Percentiles rank a stretch among this genome's conserved stretches.
Evolutionary conservation across 2,329 filamentous ascomycete species (phyloP).

Genomic region (Talaromyces amestolkiae): DNA sequence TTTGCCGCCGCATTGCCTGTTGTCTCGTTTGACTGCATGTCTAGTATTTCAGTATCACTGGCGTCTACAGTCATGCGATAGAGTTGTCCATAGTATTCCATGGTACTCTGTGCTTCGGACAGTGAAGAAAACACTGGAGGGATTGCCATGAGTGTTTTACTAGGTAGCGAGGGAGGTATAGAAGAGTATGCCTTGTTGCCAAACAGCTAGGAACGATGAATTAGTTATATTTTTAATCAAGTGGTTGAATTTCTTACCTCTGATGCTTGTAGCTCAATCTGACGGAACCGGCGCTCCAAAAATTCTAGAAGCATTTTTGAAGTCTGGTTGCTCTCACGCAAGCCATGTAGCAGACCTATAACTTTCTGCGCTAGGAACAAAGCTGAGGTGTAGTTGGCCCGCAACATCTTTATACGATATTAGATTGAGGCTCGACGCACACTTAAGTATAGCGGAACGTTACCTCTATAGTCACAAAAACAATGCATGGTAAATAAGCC

Average conservation of each 20-base stretch:
- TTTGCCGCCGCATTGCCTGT: not conserved
- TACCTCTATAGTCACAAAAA: conserved; percentile 15
- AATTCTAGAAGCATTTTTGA: conserved; percentile 5
- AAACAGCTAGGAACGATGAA: not conserved
- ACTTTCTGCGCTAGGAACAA: conserved; percentile 2
- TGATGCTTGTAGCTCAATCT: conserved; percentile 5
- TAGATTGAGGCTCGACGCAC: not conserved
- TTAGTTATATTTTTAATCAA: not conserved
- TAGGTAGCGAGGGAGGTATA: not conserved
- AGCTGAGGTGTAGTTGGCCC: conserved; percentile 7
- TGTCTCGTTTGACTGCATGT: not conserved
- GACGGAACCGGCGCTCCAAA: conserved; percentile 4
- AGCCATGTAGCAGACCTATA: not conserved
- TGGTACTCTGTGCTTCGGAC: not conserved
- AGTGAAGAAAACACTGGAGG: conserved; percentile 6
- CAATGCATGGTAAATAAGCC: conserved; percentile 6
- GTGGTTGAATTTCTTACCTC: not conserved
- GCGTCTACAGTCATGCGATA: conserved; percentile 7
- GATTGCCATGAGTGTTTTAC: not conserved
- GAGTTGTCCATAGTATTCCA: conserved; percentile 8
- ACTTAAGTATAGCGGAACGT: not conserved
- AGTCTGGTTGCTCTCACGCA: not conserved
- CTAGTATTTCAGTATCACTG: not conserved
- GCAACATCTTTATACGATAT: conserved; percentile 2
- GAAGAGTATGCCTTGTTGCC: not conserved